These are phyloP conservation scores for Chlorella sp. DNA, from an alignment of 139 green algal genomes.

Conservation along the genomic window DNA sequence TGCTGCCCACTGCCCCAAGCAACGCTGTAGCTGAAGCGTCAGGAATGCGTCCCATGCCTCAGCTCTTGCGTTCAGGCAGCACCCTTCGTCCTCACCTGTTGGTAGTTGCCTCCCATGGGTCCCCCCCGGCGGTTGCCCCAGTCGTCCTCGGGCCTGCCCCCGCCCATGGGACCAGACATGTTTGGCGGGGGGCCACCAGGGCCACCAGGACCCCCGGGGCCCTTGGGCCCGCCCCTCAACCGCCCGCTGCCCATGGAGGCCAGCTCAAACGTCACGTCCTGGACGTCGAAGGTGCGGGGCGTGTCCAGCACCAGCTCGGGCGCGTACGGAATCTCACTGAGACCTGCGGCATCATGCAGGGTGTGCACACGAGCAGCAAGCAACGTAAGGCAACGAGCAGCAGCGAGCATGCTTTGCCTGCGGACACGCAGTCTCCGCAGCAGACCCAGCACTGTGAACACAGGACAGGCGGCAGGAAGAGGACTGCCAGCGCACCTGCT, in stretches of 20 bases:
- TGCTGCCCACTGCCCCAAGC: not conserved
- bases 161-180: too few species aligned
- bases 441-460: too few species aligned
- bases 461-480: too few species aligned
- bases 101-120: too few species aligned
- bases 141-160: not conserved
- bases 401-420: too few species aligned
- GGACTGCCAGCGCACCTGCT: not conserved
- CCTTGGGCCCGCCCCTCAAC: too few species aligned
- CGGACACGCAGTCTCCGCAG: too few species aligned
- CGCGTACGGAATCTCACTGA: too few species aligned
- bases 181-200: too few species aligned
- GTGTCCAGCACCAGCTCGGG: not conserved
- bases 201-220: not conserved
- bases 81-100: not conserved
- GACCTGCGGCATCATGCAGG: too few species aligned
- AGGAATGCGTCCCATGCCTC: not conserved
- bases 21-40: not conserved
- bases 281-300: not conserved
- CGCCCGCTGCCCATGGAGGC: not conserved
- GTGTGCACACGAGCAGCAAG: too few species aligned
- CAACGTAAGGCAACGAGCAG: too few species aligned
- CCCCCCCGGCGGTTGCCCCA: not conserved
- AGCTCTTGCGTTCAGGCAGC: not conserved
- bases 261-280: not conserved